phyloP scores from a whole-genome alignment of 2,329 filamentous ascomycete genomes.

The Elsinoe fawcettii region DNA sequence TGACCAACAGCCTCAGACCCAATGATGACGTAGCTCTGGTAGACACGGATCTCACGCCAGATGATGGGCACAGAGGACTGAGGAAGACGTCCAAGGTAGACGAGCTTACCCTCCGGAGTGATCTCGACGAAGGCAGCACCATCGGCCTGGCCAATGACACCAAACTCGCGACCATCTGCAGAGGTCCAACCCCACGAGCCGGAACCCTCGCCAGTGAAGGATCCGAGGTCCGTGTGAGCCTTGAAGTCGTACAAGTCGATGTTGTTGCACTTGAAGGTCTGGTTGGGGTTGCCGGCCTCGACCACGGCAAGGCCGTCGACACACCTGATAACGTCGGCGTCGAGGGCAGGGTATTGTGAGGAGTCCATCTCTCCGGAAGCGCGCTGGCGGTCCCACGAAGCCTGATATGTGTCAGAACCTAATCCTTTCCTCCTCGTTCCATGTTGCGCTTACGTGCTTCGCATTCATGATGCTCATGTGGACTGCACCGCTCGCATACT shows the following conservation, averaged over 20 bases:
- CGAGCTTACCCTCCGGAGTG: conserved; percentile 42
- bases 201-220: conserved; percentile 37
- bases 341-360: conserved; percentile 18
- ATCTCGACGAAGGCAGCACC: conserved; percentile 50
- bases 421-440: neutral
- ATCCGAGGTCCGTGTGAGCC: conserved; percentile 47
- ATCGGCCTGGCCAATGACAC: conserved; percentile 48
- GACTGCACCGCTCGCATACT: conserved; percentile 14
- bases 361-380: conserved; percentile 22
- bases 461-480: conserved; percentile 17
- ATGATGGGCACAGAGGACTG: conserved; percentile 39
- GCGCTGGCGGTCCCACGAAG: conserved; percentile 22
- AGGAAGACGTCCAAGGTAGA: conserved; percentile 47
- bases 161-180: conserved; percentile 46
- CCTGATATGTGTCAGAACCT: neutral
- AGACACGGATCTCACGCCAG: conserved; percentile 48
- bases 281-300: conserved; percentile 39
- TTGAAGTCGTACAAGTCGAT: conserved; percentile 51
- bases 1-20: conserved; percentile 42
- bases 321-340: conserved; percentile 28
- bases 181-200: conserved; percentile 50
- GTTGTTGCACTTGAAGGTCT: conserved; percentile 45
- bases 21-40: conserved; percentile 38
- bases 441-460: conserved; percentile 14
- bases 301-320: conserved; percentile 39